A percentile compares a stretch with the other conserved stretches of the same genome.
Evolutionary conservation across 805 yeast genomes (phyloP).

Genomic region (Myxozyma neotropica): DNA sequence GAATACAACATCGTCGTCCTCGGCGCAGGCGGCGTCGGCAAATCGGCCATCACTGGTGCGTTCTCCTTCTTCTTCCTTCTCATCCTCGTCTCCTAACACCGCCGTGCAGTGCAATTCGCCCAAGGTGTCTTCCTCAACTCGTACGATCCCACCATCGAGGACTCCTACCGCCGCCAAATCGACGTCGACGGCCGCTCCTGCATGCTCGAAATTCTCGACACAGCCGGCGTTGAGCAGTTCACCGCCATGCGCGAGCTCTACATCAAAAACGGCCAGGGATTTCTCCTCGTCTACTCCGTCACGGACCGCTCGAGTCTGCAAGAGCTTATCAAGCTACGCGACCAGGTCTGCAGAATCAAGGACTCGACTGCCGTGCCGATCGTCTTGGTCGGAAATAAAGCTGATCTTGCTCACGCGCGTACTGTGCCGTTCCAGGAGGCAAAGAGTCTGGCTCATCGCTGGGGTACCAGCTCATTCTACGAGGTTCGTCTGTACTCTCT

Average conservation of each 20-base stretch:
- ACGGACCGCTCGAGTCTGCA: constrained; percentile 75
- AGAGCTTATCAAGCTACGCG: constrained; percentile 77
- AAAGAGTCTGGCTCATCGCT: constrained; percentile 16
- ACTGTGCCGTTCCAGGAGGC: constrained; percentile 30
- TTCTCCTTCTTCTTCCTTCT: not conserved
- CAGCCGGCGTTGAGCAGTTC: constrained; percentile 94
- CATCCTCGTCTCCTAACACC: no score
- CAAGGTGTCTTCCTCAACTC: constrained; percentile 32
- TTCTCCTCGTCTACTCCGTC: constrained; percentile 81
- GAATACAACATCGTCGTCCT: constrained; percentile 69
- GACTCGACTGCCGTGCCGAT: constrained; percentile 72
- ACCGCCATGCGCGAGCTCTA: constrained; percentile 88
- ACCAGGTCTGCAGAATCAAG: constrained; percentile 84
- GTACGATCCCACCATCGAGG: constrained; percentile 97
- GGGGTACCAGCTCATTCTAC: constrained; percentile 31
- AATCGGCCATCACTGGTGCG: constrained; percentile 42
- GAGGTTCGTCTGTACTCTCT: constrained; percentile 13
- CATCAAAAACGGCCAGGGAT: constrained; percentile 76
- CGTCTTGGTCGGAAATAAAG: constrained; percentile 90
- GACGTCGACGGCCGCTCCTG: constrained; percentile 88
- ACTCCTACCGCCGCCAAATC: constrained; percentile 86
- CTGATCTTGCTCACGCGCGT: constrained; percentile 52
- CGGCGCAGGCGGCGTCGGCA: constrained; percentile 98
- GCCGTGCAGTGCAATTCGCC: constrained; percentile 30
- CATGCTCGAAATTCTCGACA: constrained; percentile 84